phyloP scores from a whole-genome alignment of 129 eudicot genomes.

The Centella asiatica region DNA sequence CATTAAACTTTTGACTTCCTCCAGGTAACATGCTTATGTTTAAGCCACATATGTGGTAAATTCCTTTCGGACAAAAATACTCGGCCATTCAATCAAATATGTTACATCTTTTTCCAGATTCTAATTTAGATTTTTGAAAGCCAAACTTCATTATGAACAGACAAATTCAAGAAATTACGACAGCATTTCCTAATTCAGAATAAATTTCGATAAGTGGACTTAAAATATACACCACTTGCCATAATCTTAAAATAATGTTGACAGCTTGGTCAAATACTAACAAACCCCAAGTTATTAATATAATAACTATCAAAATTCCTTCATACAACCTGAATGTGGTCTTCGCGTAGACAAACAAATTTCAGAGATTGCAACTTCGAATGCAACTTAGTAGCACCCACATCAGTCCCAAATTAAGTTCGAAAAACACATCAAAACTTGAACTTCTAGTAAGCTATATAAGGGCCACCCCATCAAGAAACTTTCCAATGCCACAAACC shows the following conservation, averaged over 20 bases:
- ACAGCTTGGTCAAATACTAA: too few relatives aligned
- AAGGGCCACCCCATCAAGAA: constrained; percentile 5
- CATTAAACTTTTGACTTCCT: too few relatives aligned
- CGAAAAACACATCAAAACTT: constrained; percentile 1
- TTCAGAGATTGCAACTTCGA: neutral
- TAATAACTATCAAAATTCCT: neutral
- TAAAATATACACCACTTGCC: neutral
- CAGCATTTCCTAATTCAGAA: neutral
- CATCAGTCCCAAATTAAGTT: constrained; percentile 26
- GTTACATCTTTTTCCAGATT: too few relatives aligned
- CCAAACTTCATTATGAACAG: too few relatives aligned
- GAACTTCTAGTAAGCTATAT: constrained; percentile 7
- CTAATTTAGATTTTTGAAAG: too few relatives aligned
- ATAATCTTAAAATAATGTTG: neutral
- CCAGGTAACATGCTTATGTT: too few relatives aligned
- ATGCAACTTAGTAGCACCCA: constrained; percentile 36
- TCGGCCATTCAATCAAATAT: too few relatives aligned
- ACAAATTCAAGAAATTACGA: too few relatives aligned
- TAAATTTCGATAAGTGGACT: neutral
- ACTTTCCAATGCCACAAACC: neutral
- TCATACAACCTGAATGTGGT: constrained; percentile 15
- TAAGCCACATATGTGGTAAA: too few relatives aligned
- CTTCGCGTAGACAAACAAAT: constrained; percentile 27
- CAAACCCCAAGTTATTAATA: neutral
- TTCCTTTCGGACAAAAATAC: too few relatives aligned